These are phyloP conservation scores for Melastoma malabathricum DNA, from an alignment of 345 rosid species.

Conservation along the genomic window DNA sequence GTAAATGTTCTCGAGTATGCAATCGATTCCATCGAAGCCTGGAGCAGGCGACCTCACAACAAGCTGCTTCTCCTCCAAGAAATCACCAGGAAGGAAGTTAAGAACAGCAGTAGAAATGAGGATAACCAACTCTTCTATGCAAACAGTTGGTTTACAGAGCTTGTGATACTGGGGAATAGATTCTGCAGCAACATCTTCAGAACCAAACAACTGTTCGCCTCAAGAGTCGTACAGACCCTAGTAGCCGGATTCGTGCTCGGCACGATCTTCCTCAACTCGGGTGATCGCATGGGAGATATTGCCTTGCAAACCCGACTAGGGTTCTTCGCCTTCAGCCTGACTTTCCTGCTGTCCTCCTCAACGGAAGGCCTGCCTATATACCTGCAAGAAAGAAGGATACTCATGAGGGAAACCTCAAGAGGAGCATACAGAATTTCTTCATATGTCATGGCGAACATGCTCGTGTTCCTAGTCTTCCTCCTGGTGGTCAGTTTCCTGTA, in stretches of 20 bases:
- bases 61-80: slow-evolving; percentile 14
- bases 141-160: slow-evolving; percentile 43
- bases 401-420: slow-evolving; percentile 70
- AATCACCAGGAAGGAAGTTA: slow-evolving; percentile 4
- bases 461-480: slow-evolving; percentile 63
- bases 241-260: slow-evolving; percentile 67
- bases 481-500: slow-evolving; percentile 53
- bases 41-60: slow-evolving; percentile 13
- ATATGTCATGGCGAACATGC: slow-evolving; percentile 55
- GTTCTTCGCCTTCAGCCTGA: slow-evolving; percentile 76
- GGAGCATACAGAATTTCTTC: slow-evolving; percentile 67
- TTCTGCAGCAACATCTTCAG: slow-evolving; percentile 73
- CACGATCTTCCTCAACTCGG: slow-evolving; percentile 53
- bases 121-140: slow-evolving; percentile 25
- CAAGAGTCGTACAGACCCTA: slow-evolving; percentile 62
- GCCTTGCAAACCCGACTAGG: slow-evolving; percentile 56
- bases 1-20: slow-evolving; percentile 80
- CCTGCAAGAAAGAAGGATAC: slow-evolving; percentile 68
- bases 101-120: slow-evolving; percentile 12
- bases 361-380: slow-evolving; percentile 85
- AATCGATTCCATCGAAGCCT: slow-evolving; percentile 46
- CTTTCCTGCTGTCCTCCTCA: slow-evolving; percentile 72
- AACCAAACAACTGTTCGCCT: slow-evolving; percentile 61
- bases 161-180: slow-evolving; percentile 53
- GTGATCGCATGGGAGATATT: slow-evolving; percentile 27